phyloP scores from a whole-genome alignment of 2,329 filamentous ascomycete genomes.

The Graphilbum ipis-grandicollis region DNA sequence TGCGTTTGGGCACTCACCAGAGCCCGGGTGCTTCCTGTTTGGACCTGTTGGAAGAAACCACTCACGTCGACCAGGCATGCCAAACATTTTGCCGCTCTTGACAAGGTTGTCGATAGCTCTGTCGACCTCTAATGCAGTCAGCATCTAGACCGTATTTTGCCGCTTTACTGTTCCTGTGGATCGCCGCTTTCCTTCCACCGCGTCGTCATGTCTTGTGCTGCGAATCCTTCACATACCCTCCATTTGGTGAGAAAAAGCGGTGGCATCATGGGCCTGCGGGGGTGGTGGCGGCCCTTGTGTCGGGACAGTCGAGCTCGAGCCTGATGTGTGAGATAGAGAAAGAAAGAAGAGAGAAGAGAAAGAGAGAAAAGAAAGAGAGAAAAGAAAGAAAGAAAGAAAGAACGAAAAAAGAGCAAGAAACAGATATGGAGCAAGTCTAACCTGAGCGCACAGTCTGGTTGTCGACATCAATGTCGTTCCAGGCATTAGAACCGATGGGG shows the following conservation, averaged over 20 bases:
- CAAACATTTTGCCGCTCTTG: conserved; percentile 91
- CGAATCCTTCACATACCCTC: conserved; percentile 23
- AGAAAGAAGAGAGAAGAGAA: not conserved
- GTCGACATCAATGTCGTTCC: conserved; percentile 13
- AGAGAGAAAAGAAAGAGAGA: not conserved
- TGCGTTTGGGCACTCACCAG: conserved; percentile 28
- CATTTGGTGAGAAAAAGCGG: conserved; percentile 18
- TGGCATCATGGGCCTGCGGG: conserved; percentile 5
- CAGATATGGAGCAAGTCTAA: conserved; percentile 5
- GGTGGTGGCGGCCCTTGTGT: conserved; percentile 13
- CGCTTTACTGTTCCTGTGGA: not conserved
- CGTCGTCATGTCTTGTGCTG: not conserved
- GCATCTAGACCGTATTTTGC: no score
- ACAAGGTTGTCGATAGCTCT: conserved; percentile 87
- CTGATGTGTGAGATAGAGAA: conserved; percentile 10
- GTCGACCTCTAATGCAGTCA: conserved; percentile 99
- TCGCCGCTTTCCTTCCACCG: not conserved
- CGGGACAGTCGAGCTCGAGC: conserved; percentile 18
- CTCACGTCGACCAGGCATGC: conserved; percentile 55
- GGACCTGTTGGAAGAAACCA: conserved; percentile 44
- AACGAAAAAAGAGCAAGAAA: no score
- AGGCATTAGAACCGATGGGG: conserved; percentile 11
- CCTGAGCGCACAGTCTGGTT: conserved; percentile 13
- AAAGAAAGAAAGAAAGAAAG: no score
- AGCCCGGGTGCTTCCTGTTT: conserved; percentile 37